Base-by-base conservation (phyloP, 345 rosid species). In the Gossypium mustelinum region DNA sequence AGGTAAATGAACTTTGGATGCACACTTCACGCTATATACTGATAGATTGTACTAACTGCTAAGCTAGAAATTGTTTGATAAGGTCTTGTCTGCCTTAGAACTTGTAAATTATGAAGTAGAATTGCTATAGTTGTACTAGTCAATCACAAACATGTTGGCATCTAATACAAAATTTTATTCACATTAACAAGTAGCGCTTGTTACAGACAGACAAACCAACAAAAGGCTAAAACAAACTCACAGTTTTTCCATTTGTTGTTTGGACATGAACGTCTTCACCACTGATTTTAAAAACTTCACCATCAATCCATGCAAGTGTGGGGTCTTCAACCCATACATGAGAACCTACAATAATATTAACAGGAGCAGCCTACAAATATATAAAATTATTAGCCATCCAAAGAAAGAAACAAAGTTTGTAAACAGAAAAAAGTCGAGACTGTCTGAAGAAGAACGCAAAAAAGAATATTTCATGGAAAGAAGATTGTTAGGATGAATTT, bases 271-370 rank as follows among this genome's bases (percentile, higher is more conserved):
- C 72, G 65, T 75, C 71, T 64, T 52, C 77, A 3, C 77, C 77
- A 11, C 24, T 52, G 51, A 75, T 75, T 65, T 75, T 75, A 18
- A 64, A 22, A 75, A 75, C 72, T 65, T 75, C 52, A 29, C 77
- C 77, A 52, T 75, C 72, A 34, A 75, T 51, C 77, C 77, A 75
- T 29, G 77, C 77, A 22, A 50, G 61, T 51, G 6, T 50, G 0
- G 63, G 63, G 14, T 75, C 72, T 39, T 63, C 72, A 22, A 65
- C 62, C 77, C 77, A 75, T 13, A 75, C 77, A 75, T 54, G 71
- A 50, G 77, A 63, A 13, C 77, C 72, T 34, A 63, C 77, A 39
- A 65, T 75, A 54, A 75, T 75, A 22, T 75, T 75, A 64, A 75
- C 77, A 2, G 77, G 62, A 47, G 72, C 39, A 34, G 52, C 77